Conservation (phyloP, 1,139 yeast genomes). For the Yamadazyma dendronema region DNA sequence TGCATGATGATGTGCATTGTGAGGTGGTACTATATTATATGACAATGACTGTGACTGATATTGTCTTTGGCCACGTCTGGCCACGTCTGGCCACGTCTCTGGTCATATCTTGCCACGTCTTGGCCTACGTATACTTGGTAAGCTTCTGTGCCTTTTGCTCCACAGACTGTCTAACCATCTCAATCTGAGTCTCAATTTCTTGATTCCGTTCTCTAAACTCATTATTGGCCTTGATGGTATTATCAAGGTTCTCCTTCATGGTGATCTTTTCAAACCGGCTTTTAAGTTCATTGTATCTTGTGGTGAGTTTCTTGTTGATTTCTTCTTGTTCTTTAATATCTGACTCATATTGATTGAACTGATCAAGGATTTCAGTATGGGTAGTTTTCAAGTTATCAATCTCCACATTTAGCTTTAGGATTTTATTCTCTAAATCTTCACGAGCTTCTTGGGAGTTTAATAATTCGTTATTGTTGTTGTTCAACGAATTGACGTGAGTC, state of each 20-base stretch:
- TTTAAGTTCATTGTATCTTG: conserved; percentile 22
- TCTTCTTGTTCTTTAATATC: conserved; percentile 26
- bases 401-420: conserved; percentile 29
- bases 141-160: conserved; percentile 21
- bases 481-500: conserved; percentile 40
- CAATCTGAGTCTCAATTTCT: conserved; percentile 38
- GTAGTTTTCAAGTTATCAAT: conserved; percentile 34
- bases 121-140: conserved; percentile 11
- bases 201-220: conserved; percentile 39
- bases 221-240: conserved; percentile 45
- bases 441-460: conserved; percentile 38
- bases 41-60: too few species aligned
- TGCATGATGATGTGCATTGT: too few species aligned
- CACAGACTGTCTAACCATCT: conserved; percentile 19
- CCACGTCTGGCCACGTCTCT: too few species aligned
- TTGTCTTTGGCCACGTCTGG: too few species aligned
- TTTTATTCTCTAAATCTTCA: conserved; percentile 31
- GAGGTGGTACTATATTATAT: too few species aligned
- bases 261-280: conserved; percentile 36
- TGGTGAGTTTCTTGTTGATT: conserved; percentile 22
- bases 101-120: too few species aligned
- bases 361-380: conserved; percentile 39
- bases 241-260: conserved; percentile 45
- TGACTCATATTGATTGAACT: conserved; percentile 29
- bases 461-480: conserved; percentile 39